phyloP scores from a whole-genome alignment of 805 yeast genomes.

The Brettanomyces naardenensis region DNA sequence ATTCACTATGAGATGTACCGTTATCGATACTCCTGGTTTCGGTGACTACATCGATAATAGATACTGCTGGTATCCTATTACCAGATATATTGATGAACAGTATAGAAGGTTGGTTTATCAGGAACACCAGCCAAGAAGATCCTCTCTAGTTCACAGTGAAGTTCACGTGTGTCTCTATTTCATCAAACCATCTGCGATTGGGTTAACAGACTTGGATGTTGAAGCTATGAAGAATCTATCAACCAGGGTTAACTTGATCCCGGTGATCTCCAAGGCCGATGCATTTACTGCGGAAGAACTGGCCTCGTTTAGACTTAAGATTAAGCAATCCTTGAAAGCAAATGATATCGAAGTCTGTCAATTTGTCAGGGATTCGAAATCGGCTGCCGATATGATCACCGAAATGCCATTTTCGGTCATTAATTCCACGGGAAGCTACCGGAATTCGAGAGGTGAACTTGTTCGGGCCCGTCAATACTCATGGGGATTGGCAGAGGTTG shows the following conservation, averaged over 20 bases:
- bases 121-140: conserved; percentile 66
- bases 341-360: conserved; percentile 57
- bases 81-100: conserved; percentile 73
- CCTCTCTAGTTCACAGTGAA: conserved; percentile 47
- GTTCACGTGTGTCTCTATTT: conserved; percentile 85
- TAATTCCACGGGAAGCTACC: conserved; percentile 49
- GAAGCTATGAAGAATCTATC: conserved; percentile 65
- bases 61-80: conserved; percentile 60
- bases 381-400: conserved; percentile 25
- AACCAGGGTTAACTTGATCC: conserved; percentile 70
- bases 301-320: conserved; percentile 41
- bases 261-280: conserved; percentile 78
- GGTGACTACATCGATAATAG: conserved; percentile 63
- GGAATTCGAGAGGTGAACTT: conserved; percentile 33
- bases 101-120: conserved; percentile 61
- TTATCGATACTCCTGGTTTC: conserved; percentile 72
- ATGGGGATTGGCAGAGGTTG: conserved; percentile 87
- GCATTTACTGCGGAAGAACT: conserved; percentile 55
- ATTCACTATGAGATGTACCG: conserved; percentile 49
- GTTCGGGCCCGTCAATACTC: conserved; percentile 71
- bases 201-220: conserved; percentile 59
- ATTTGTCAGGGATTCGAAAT: conserved; percentile 30
- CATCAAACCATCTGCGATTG: conserved; percentile 58
- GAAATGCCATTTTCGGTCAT: conserved; percentile 62
- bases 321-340: conserved; percentile 41